Evolutionary conservation across 768 basidiomycete species (phyloP).

Genomic region (Solioccasus polychromus): DNA sequence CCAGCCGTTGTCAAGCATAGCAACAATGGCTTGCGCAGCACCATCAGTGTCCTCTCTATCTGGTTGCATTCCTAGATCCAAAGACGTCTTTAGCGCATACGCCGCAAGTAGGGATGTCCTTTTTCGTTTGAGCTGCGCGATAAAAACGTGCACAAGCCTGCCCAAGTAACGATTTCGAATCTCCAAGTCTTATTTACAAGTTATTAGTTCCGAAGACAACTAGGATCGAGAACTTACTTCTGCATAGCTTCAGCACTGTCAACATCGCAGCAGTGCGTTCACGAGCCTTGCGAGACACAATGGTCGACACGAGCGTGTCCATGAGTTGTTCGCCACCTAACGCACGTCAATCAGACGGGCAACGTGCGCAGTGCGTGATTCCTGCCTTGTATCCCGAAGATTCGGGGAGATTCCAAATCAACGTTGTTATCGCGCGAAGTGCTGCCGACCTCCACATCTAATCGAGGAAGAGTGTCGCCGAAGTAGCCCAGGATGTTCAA

Average conservation of each 20-base stretch:
- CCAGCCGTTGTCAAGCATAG: slow-evolving; percentile 10
- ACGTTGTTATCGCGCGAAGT: not conserved
- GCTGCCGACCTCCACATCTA: not conserved
- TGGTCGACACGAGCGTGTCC: not conserved
- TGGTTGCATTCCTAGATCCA: not conserved
- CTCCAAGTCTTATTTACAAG: not conserved
- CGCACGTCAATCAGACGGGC: not conserved
- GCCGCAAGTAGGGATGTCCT: slow-evolving; percentile 6
- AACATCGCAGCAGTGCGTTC: slow-evolving; percentile 6
- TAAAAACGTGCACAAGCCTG: not conserved
- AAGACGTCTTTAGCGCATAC: slow-evolving; percentile 5
- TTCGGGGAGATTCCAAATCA: not conserved
- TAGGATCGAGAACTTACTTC: not conserved
- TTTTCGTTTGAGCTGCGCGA: not conserved
- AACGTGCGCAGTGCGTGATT: not conserved
- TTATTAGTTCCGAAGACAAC: not conserved
- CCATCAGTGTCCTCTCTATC: not conserved
- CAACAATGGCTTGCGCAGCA: not conserved
- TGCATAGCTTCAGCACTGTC: slow-evolving; percentile 8
- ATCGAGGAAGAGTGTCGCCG: not conserved
- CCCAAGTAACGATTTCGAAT: not conserved
- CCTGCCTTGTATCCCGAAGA: not conserved
- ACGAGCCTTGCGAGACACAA: not conserved
- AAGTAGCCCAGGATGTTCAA: slow-evolving; percentile 6
- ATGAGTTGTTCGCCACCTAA: not conserved